Base-by-base conservation (phyloP, 768 basidiomycete species). In the Pleurotus citrinopileatus region DNA sequence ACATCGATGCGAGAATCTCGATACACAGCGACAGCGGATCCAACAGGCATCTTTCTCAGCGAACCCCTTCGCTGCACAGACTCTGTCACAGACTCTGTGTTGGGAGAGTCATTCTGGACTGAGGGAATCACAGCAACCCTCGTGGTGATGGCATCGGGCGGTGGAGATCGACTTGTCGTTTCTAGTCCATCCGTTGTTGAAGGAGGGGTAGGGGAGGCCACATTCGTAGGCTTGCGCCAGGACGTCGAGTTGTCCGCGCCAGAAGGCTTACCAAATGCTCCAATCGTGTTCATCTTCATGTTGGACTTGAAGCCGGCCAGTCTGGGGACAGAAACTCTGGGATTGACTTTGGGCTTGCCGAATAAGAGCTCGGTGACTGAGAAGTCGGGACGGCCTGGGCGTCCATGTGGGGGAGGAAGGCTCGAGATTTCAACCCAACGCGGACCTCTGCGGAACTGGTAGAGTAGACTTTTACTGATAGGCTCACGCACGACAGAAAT, bases 11-110 rank as follows among this genome's bases (percentile, higher is more conserved):
- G 75, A 5, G 81, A 81, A 63, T 83, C 80, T 34, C 87, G 84
- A 66, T 85, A 85, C 68, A 89, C 88, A 29, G 84, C 88, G 52
- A 91, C 84, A 37, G 77, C 79, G 42, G 86, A 83, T 19, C 87
- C 88, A 50, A 72, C 80, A 45, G 87, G 87, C 78, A 89, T 81
- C 65, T 84, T 89, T 3, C 83, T 84, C 57, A 84, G 81, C n/a
- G 76, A 67, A 62, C 82, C 77, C 6, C 74, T 61, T 47, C 80
- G 81, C 29, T 69, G 57, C 32, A 70, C 55, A 51, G 59, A 63
- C 8, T 74, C 73, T 29, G 61, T 57, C 55, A 71, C 74, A 29
- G 53, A 38, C 29, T 67, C 74, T 36, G 72, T 63, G 8, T 67
- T 67, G 12, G 48, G 19, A 23, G 19, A 6, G 27, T 9, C 48